Percentiles rank a stretch among this genome's conserved stretches.
Evolutionary conservation across 768 basidiomycete species (phyloP).

Genomic region (Xerocomellus intermedius): DNA sequence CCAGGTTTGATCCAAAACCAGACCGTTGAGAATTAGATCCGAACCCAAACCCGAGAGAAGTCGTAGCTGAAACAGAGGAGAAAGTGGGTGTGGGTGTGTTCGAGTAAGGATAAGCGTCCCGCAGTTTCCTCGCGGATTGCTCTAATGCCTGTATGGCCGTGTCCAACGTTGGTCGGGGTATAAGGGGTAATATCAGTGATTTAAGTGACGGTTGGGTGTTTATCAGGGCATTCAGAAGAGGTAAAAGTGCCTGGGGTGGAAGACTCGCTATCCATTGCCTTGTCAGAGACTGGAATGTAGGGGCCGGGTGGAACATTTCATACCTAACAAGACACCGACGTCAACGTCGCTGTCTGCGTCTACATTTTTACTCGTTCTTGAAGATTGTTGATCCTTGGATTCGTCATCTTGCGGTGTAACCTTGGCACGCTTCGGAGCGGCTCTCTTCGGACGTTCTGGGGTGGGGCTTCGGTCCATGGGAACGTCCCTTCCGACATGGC

Average conservation of each 20-base stretch:
- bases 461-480: constrained; percentile 87
- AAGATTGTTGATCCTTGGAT: constrained; percentile 40
- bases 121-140: constrained; percentile 67
- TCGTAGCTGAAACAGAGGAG: constrained; percentile 30
- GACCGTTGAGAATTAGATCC: constrained; percentile 21
- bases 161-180: constrained; percentile 82
- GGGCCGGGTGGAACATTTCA: constrained; percentile 24
- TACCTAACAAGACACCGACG: constrained; percentile 79
- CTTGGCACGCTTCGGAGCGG: constrained; percentile 62
- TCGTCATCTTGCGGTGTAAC: constrained; percentile 25
- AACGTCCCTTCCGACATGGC: constrained; percentile 47
- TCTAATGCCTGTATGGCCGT: constrained; percentile 67
- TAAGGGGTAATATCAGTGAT: constrained; percentile 66
- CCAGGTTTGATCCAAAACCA: constrained; percentile 33
- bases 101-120: constrained; percentile 84
- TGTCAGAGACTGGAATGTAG: constrained; percentile 6
- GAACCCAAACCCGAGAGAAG: constrained; percentile 34
- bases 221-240: constrained; percentile 68
- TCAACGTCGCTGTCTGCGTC: constrained; percentile 51
- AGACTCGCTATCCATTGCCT: constrained; percentile 58
- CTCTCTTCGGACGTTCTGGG: constrained; percentile 72
- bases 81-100: constrained; percentile 40
- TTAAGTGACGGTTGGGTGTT: constrained; percentile 69
- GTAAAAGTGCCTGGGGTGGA: constrained; percentile 73
- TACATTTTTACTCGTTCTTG: constrained; percentile 49